Conservation (phyloP, 2,329 filamentous ascomycete species). For the Pleoardoris graminearum region DNA sequence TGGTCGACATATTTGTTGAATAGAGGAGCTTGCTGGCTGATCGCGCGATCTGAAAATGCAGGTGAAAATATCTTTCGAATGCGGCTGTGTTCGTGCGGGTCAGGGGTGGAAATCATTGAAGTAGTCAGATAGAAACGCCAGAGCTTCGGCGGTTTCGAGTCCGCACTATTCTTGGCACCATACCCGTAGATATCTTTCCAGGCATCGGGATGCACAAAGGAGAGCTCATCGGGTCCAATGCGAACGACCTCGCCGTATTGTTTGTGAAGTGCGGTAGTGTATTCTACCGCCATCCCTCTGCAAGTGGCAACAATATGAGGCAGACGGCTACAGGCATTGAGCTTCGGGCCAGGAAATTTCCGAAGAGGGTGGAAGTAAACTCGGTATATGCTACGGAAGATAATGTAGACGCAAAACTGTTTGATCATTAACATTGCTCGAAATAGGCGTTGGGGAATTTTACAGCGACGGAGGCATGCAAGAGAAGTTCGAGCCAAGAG, state of each 20-base stretch:
- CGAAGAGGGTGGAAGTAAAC: no score
- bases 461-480: no score
- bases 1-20: constrained; percentile 48
- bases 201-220: constrained; percentile 43
- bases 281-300: no score
- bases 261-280: no score
- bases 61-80: constrained; percentile 46
- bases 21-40: constrained; percentile 48
- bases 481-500: no score
- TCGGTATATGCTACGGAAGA: no score
- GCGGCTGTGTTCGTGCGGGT: constrained; percentile 41
- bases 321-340: no score
- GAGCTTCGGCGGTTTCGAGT: constrained; percentile 16
- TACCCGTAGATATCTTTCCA: constrained; percentile 45
- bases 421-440: no score
- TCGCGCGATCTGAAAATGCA: constrained; percentile 48
- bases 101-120: constrained; percentile 35
- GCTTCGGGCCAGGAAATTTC: no score
- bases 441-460: no score
- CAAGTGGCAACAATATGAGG: not conserved
- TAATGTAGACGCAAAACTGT: no score
- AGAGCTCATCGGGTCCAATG: constrained; percentile 47
- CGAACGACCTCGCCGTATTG: constrained; percentile 49
- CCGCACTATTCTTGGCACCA: constrained; percentile 26
- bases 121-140: constrained; percentile 23